Percentiles rank a stretch among this genome's conserved stretches.
Conservation (phyloP, 495 filamentous ascomycete genomes). For the Talaromyces adpressus region DNA sequence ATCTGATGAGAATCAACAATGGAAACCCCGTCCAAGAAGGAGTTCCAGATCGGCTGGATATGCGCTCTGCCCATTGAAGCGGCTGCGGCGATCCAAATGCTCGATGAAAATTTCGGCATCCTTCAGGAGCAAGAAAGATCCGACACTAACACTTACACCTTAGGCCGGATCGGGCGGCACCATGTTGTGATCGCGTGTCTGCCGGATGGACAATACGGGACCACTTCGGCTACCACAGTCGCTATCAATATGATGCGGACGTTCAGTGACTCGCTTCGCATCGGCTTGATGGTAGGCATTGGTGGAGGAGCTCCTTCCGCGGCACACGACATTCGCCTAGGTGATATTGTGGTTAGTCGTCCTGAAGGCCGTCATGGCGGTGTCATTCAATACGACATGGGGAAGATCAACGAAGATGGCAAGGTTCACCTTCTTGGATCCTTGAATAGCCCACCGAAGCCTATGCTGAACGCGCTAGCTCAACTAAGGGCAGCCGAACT, state of each 20-base stretch:
- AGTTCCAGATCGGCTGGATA: constrained; percentile 25
- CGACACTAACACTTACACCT: constrained; percentile 25
- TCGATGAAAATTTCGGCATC: constrained; percentile 21
- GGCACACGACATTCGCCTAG: constrained; percentile 22
- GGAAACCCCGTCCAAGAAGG: not conserved
- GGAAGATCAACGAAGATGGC: constrained; percentile 21
- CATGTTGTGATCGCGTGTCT: constrained; percentile 29
- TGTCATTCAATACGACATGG: constrained; percentile 30
- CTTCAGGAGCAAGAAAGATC: not conserved
- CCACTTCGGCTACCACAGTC: constrained; percentile 19
- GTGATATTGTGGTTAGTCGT: constrained; percentile 30
- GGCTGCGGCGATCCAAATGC: constrained; percentile 20
- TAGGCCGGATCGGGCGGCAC: constrained; percentile 22
- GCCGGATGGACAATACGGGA: constrained; percentile 16
- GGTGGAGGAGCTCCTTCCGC: constrained; percentile 24
- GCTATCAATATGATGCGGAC: constrained; percentile 15
- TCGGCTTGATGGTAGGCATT: constrained; percentile 28
- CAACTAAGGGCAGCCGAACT: constrained; percentile 13
- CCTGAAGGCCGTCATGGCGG: constrained; percentile 15
- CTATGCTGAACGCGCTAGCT: constrained; percentile 19
- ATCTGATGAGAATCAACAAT: not conserved
- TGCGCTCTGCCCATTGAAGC: constrained; percentile 13
- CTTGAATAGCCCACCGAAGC: constrained; percentile 24
- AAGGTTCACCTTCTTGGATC: constrained; percentile 24
- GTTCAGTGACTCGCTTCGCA: constrained; percentile 17